phyloP scores from a whole-genome alignment of 2,329 filamentous ascomycete genomes.

The Ampelomyces quisqualis region DNA sequence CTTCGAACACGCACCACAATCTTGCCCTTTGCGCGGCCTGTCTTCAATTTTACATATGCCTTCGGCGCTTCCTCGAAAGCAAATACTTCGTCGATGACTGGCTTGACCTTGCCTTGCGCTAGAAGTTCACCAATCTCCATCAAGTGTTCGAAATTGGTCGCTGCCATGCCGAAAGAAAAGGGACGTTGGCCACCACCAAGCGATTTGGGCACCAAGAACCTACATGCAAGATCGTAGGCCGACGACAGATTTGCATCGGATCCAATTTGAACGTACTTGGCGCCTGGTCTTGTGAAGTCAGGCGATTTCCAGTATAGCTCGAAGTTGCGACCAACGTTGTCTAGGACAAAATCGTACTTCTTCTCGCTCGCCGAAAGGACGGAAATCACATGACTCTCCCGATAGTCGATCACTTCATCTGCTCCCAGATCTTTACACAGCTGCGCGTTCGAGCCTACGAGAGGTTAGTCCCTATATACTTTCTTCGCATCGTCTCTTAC shows the following conservation, averaged over 20 bases:
- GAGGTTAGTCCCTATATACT: not conserved
- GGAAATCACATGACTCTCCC: conserved; percentile 48
- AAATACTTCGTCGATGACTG: conserved; percentile 57
- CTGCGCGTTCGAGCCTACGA: conserved; percentile 52
- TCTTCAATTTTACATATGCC: conserved; percentile 59
- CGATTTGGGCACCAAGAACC: conserved; percentile 32
- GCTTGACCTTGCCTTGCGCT: conserved; percentile 56
- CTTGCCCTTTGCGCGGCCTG: conserved; percentile 58
- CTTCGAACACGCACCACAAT: conserved; percentile 46
- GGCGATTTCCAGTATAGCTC: conserved; percentile 25
- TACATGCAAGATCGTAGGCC: conserved; percentile 17
- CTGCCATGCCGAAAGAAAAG: conserved; percentile 40
- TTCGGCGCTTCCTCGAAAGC: conserved; percentile 55
- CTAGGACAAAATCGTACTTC: conserved; percentile 56
- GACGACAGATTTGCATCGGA: conserved; percentile 19
- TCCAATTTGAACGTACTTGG: conserved; percentile 25
- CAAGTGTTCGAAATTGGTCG: conserved; percentile 19
- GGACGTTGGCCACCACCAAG: conserved; percentile 53
- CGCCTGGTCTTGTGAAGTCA: conserved; percentile 13
- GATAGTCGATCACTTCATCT: conserved; percentile 63
- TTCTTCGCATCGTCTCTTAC: conserved; percentile 1
- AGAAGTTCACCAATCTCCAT: conserved; percentile 55
- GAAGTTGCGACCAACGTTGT: conserved; percentile 52
- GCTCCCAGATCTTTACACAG: conserved; percentile 60
- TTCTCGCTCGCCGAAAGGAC: conserved; percentile 48